A percentile compares a stretch with the other conserved stretches of the same genome.
phyloP scores from a whole-genome alignment of 129 eudicot genomes.

The Chrysanthemum seticuspe region DNA sequence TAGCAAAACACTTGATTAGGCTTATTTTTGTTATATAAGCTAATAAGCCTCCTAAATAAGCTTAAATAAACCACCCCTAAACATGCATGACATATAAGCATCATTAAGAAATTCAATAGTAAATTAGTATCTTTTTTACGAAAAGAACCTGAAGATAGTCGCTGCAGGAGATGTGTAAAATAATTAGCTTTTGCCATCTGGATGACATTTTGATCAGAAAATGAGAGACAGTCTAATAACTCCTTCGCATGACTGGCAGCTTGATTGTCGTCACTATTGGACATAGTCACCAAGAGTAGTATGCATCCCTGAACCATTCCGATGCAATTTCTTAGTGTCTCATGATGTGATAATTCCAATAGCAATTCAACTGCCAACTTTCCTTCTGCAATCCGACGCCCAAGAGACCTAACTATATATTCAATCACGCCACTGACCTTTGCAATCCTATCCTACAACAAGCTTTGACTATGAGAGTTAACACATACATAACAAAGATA shows the following conservation, averaged over 20 bases:
- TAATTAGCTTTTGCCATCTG: conserved; percentile 75
- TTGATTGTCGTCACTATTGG: conserved; percentile 51
- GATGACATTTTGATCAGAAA: conserved; percentile 59
- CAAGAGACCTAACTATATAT: conserved; percentile 57
- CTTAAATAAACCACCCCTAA: too few relatives aligned
- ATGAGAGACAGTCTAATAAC: conserved; percentile 53
- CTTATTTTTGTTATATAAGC: too few relatives aligned
- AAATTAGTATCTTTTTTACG: conserved; percentile 11
- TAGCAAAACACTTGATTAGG: too few relatives aligned
- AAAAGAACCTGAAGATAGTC: conserved; percentile 60
- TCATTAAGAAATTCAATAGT: conserved; percentile 1
- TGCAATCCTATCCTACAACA: conserved; percentile 62
- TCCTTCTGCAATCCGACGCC: conserved; percentile 52
- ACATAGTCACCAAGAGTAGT: conserved; percentile 64
- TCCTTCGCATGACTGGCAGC: conserved; percentile 53
- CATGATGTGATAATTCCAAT: conserved; percentile 50
- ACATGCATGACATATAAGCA: conserved; percentile 8
- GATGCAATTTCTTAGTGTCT: conserved; percentile 32
- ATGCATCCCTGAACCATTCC: conserved; percentile 74
- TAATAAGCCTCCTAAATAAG: too few relatives aligned
- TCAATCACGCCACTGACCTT: conserved; percentile 43
- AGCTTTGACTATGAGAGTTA: conserved; percentile 29
- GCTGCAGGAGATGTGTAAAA: conserved; percentile 50
- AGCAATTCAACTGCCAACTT: conserved; percentile 55
- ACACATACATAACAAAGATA: background rate